Conservation (phyloP, 148 eudicot genomes). For the Vaccinium myrtillus region DNA sequence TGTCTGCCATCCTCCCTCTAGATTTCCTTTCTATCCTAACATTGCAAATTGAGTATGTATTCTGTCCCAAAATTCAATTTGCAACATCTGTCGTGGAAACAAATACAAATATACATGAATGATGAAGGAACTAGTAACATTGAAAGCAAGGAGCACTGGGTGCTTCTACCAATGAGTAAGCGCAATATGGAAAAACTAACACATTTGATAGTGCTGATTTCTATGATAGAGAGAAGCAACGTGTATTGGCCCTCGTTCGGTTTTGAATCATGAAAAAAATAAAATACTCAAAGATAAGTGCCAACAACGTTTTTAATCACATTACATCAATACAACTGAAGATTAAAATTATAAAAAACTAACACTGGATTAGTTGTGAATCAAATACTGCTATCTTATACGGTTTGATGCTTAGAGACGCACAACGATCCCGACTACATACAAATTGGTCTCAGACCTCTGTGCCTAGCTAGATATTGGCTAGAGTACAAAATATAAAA, state of each 20-base stretch:
- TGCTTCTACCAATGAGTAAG: not conserved
- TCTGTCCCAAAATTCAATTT: not conserved
- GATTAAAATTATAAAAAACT: not conserved
- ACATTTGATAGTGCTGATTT: not conserved
- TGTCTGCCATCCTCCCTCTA: not conserved
- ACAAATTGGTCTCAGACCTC: not conserved
- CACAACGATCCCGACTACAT: not conserved
- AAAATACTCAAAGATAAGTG: not conserved
- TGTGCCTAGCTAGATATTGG: not conserved
- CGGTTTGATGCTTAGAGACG: not conserved
- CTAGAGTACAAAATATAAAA: not conserved
- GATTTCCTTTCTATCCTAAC: not conserved
- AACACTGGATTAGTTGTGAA: not conserved
- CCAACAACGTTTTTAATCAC: not conserved
- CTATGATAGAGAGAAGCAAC: not conserved
- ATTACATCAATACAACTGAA: not conserved
- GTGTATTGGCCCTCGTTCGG: not conserved
- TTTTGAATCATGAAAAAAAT: not conserved
- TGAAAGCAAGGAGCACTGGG: conserved; percentile 10
- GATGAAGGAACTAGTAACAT: not conserved
- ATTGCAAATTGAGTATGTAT: not conserved
- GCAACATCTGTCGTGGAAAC: conserved; percentile 1
- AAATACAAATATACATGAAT: not conserved
- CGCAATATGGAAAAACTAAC: not conserved
- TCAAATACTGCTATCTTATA: not conserved